Conservation (phyloP, 2,329 filamentous ascomycete species). For the Madurella mycetomatis region DNA sequence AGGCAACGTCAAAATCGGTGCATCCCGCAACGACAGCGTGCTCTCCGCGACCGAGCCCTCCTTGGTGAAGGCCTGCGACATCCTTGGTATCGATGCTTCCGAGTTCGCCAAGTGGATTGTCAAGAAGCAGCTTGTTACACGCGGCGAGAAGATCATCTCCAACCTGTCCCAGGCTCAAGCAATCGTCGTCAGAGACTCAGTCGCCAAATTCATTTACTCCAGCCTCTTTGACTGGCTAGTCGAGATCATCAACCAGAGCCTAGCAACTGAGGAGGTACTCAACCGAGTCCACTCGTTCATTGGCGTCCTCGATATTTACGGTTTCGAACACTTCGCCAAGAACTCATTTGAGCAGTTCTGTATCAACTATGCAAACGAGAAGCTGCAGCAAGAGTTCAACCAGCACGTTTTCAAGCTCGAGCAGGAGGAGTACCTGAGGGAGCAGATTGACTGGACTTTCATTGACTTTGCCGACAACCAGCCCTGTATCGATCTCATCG, state of each 20-base stretch:
- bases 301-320: constrained; percentile 97
- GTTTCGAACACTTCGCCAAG: constrained; percentile 98
- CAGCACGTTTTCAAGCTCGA: constrained; percentile 99
- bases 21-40: constrained; percentile 81
- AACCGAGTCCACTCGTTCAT: constrained; percentile 85
- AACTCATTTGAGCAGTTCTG: constrained; percentile 99
- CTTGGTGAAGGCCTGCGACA: constrained; percentile 71
- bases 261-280: constrained; percentile 85
- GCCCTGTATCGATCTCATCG: constrained; percentile 96
- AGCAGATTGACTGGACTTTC: constrained; percentile 98
- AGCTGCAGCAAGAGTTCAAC: constrained; percentile 98
- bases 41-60: constrained; percentile 77
- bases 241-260: constrained; percentile 87
- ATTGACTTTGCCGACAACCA: constrained; percentile 99
- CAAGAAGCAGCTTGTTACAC: constrained; percentile 95
- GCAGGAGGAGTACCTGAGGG: constrained; percentile 93
- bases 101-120: constrained; percentile 98
- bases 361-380: constrained; percentile 99
- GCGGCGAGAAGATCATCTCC: constrained; percentile 95
- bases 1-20: constrained; percentile 93
- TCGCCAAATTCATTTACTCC: constrained; percentile 98
- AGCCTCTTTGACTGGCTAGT: constrained; percentile 98
- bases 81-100: constrained; percentile 79
- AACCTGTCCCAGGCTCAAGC: constrained; percentile 93
- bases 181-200: constrained; percentile 89